phyloP scores from a whole-genome alignment of 371 early-diverging fungal genomes.

The Blakeslea trispora region DNA sequence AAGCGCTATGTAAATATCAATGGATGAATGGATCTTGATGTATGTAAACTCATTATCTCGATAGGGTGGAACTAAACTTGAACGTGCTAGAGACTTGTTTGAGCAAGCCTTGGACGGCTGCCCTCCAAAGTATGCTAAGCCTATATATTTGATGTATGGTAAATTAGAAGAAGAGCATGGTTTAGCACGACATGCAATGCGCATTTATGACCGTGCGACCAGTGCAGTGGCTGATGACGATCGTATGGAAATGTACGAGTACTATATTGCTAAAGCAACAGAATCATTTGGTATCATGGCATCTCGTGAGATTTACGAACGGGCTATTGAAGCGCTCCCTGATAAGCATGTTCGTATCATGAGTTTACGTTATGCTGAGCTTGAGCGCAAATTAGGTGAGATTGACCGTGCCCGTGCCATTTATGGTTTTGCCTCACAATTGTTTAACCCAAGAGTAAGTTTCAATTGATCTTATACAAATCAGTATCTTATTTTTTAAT shows the following conservation, averaged over 20 bases:
- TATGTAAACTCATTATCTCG: slow-evolving; percentile 1
- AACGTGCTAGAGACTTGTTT: slow-evolving; percentile 93
- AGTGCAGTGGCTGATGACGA: slow-evolving; percentile 75
- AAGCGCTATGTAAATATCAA: slow-evolving; percentile 69
- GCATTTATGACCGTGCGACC: slow-evolving; percentile 92
- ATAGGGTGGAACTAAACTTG: slow-evolving; percentile 82
- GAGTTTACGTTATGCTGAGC: slow-evolving; percentile 80
- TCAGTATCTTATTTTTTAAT: too few relatives aligned
- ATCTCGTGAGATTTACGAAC: slow-evolving; percentile 89
- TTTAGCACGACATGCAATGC: slow-evolving; percentile 88
- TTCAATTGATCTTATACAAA: neutral
- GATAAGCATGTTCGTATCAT: slow-evolving; percentile 82
- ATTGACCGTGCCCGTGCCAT: slow-evolving; percentile 95
- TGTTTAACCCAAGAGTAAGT: slow-evolving; percentile 83
- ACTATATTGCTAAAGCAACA: slow-evolving; percentile 89
- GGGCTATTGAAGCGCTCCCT: slow-evolving; percentile 85
- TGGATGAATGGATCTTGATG: neutral
- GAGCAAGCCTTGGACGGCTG: slow-evolving; percentile 92
- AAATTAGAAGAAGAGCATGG: slow-evolving; percentile 94
- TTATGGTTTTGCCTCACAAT: slow-evolving; percentile 85
- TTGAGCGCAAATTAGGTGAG: slow-evolving; percentile 93
- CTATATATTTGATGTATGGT: slow-evolving; percentile 91
- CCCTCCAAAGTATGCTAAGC: slow-evolving; percentile 85
- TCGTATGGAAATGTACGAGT: slow-evolving; percentile 80
- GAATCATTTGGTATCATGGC: slow-evolving; percentile 86